Percentiles rank a stretch among this genome's conserved stretches.
Evolutionary conservation across 140 eudicot species (phyloP).

Genomic region (Oenanthe javanica): DNA sequence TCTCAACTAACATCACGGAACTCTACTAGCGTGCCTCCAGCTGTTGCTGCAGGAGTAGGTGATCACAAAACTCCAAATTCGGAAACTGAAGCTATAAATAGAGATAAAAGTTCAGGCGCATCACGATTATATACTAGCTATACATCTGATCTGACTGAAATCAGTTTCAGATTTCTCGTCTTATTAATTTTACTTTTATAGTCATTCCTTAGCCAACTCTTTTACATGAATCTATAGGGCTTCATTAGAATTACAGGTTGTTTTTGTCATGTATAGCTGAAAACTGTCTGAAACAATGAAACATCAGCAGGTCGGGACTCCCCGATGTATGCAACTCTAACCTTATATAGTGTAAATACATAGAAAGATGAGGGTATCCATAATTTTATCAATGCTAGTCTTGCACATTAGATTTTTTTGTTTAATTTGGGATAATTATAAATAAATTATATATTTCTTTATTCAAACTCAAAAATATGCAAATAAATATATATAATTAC

Average conservation of each 20-base stretch:
- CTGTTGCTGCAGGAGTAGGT: conserved; percentile 53
- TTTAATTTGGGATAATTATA: too few relatives aligned
- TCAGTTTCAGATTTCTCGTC: conserved; percentile 1
- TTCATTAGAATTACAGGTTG: not conserved
- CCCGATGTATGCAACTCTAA: not conserved
- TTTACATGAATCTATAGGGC: not conserved
- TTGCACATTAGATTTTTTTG: not conserved
- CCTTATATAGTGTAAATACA: not conserved
- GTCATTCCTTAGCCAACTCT: not conserved
- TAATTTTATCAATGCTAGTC: not conserved
- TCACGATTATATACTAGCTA: conserved; percentile 4
- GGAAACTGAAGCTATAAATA: conserved; percentile 8
- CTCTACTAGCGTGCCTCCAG: conserved; percentile 52
- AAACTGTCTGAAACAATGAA: not conserved
- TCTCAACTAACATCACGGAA: conserved; percentile 27
- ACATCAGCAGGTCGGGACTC: not conserved
- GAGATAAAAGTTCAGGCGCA: conserved; percentile 26
- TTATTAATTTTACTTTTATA: not conserved
- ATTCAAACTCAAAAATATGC: too few relatives aligned
- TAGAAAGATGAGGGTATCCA: not conserved
- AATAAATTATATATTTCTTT: too few relatives aligned
- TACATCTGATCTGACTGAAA: not conserved
- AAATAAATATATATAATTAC: too few relatives aligned
- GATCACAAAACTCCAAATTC: conserved; percentile 22
- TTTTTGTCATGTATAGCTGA: not conserved